Base-by-base conservation (phyloP, 2,329 filamentous ascomycete genomes). In the Colletotrichum eremochloae region DNA sequence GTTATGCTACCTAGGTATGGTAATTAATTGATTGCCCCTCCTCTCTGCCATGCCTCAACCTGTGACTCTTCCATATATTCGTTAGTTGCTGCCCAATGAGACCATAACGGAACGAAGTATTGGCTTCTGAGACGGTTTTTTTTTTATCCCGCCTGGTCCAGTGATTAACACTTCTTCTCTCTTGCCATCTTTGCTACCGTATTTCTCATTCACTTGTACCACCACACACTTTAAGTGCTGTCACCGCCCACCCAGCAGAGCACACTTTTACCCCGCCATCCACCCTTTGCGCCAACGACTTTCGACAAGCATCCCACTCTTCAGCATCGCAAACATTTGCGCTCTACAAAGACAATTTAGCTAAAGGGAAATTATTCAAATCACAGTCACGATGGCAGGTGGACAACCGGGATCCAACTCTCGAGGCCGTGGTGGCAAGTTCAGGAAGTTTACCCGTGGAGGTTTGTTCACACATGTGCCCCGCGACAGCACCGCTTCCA, bases 401-500 rank as follows among this genome's bases (percentile, higher is more conserved):
- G 80, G 81, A 71, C 80, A 81, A 65, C 82, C 86, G 55, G 86
- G 85, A 75, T 78, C 82, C 52, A 86, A 81, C 81, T 87, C 92
- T 75, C 89, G 94, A 81, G 95, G 94, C 77, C 93, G 95, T 80
- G 95, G 93, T 78, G 94, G 95, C 84, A 98, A 98, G 85, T 97
- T 96, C 83, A 93, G 91, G 86, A 98, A 98, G 87, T 94, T 93
- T 76, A 95, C 94, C 77, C 90, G 96, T 84, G 96, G 96, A 88
- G 95, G 96, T 96, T 84, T 77, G 88, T 79, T 58, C 29, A 40
- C 42, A 67, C 33, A 14, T 29, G 15, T n/a, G 31, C n/a, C 42
- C 56, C 57, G 60, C 55, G 58, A 61, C 33, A 48, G 46, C 42
- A 65, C 58, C 31, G 14, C 60, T 31, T 61, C 63, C 20, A 40